Conservation (phyloP, 1,139 yeast genomes). For the Pichia sp. region DNA sequence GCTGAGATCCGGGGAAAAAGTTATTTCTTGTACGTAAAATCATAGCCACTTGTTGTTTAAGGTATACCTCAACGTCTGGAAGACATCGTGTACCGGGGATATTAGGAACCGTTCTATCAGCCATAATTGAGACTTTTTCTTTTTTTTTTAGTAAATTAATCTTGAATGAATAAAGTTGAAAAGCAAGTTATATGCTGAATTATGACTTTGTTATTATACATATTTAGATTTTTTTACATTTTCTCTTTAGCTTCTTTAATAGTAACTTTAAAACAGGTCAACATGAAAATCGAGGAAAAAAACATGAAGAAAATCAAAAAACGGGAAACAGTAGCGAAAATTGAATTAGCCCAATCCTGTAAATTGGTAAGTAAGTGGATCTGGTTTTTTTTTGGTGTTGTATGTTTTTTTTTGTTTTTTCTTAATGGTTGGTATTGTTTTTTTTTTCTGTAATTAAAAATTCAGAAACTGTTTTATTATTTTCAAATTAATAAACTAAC, state of each 20-base stretch:
- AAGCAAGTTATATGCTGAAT: too few species aligned
- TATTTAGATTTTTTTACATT: too few species aligned
- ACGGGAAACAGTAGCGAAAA: not conserved
- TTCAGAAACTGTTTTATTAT: too few species aligned
- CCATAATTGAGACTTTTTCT: constrained; percentile 13
- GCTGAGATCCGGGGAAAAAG: constrained; percentile 86
- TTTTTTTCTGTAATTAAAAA: too few species aligned
- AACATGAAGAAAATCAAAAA: too few species aligned
- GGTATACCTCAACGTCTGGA: constrained; percentile 59
- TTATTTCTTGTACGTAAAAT: constrained; percentile 50
- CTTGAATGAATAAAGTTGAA: too few species aligned
- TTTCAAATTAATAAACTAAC: too few species aligned
- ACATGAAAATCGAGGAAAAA: not conserved
- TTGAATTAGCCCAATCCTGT: not conserved
- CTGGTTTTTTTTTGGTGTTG: not conserved
- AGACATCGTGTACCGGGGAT: constrained; percentile 82
- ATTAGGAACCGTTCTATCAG: constrained; percentile 64
- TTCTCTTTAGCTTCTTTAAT: too few species aligned
- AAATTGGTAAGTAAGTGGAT: not conserved
- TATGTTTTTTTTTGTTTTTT: not conserved
- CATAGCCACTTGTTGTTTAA: constrained; percentile 64
- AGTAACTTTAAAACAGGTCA: not conserved
- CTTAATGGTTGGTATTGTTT: too few species aligned
- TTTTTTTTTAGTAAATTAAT: too few species aligned
- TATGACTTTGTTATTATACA: too few species aligned